phyloP scores from a whole-genome alignment of 306 rosid species.

The Arachis hypogaea region DNA sequence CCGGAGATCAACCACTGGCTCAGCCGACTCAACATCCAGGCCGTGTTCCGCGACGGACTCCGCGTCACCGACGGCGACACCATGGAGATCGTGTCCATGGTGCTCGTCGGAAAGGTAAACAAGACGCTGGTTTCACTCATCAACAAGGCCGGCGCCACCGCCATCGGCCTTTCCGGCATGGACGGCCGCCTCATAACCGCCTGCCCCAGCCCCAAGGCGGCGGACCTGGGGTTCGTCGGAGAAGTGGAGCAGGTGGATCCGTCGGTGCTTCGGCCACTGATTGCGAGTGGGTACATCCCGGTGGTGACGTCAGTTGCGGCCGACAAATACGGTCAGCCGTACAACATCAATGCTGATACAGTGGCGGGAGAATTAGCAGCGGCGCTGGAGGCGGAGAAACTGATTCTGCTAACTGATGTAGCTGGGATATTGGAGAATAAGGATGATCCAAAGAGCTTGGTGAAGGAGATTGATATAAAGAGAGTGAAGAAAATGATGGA shows the following conservation, averaged over 20 bases:
- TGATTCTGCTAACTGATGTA: slow-evolving; percentile 87
- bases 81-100: slow-evolving; percentile 98
- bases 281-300: slow-evolving; percentile 70
- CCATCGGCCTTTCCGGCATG: slow-evolving; percentile 83
- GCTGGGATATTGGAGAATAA: slow-evolving; percentile 77
- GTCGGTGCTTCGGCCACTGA: slow-evolving; percentile 58
- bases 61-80: slow-evolving; percentile 85
- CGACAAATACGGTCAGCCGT: slow-evolving; percentile 74
- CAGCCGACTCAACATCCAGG: slow-evolving; percentile 75
- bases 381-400: slow-evolving; percentile 87
- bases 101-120: slow-evolving; percentile 85
- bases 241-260: slow-evolving; percentile 77
- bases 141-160: slow-evolving; percentile 80
- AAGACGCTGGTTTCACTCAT: slow-evolving; percentile 74
- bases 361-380: slow-evolving; percentile 93
- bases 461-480: slow-evolving; percentile 70
- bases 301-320: slow-evolving; percentile 92
- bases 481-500: slow-evolving; percentile 78
- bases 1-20: slow-evolving; percentile 96
- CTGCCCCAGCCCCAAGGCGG: slow-evolving; percentile 71
- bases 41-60: slow-evolving; percentile 84
- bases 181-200: slow-evolving; percentile 84
- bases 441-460: slow-evolving; percentile 64
- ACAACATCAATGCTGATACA: slow-evolving; percentile 89
- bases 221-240: slow-evolving; percentile 78